Evolutionary conservation across 2,329 filamentous ascomycete species (phyloP).

Genomic region (Trichocomaceae sp.): DNA sequence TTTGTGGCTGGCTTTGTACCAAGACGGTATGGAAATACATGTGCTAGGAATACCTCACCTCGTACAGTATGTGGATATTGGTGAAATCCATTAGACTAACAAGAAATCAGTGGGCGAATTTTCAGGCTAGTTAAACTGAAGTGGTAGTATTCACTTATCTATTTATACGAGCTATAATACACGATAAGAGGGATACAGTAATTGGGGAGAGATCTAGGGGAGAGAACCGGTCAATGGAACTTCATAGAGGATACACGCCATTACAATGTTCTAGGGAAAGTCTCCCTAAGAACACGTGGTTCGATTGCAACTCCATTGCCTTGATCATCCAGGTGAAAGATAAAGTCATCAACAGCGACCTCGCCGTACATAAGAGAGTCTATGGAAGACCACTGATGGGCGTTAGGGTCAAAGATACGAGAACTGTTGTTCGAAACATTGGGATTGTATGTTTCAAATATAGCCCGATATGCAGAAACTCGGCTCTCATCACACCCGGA

Average conservation of each 20-base stretch:
- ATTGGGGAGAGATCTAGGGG: not conserved
- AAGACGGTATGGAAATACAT: too few relatives aligned
- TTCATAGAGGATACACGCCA: too few relatives aligned
- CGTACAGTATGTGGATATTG: too few relatives aligned
- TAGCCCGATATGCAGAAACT: not conserved
- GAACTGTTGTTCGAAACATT: not conserved
- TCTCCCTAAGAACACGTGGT: slow-evolving; percentile 16
- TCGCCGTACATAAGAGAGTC: slow-evolving; percentile 17
- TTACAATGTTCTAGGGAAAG: not conserved
- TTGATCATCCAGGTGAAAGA: slow-evolving; percentile 15
- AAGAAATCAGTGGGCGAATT: too few relatives aligned
- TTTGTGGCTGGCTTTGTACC: too few relatives aligned
- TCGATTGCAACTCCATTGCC: slow-evolving; percentile 15
- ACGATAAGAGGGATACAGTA: not conserved
- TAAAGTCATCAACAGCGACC: slow-evolving; percentile 19
- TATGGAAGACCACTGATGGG: slow-evolving; percentile 16
- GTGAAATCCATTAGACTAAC: too few relatives aligned
- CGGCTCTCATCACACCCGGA: not conserved
- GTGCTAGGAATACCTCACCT: too few relatives aligned
- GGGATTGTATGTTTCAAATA: not conserved
- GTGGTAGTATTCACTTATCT: not conserved
- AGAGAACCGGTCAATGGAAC: not conserved
- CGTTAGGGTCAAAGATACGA: not conserved
- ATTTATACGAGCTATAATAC: not conserved
- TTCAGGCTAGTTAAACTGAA: too few relatives aligned